Evolutionary conservation across 1,284 basidiomycete genomes (phyloP).

Genomic region (Malassezia caprae): DNA sequence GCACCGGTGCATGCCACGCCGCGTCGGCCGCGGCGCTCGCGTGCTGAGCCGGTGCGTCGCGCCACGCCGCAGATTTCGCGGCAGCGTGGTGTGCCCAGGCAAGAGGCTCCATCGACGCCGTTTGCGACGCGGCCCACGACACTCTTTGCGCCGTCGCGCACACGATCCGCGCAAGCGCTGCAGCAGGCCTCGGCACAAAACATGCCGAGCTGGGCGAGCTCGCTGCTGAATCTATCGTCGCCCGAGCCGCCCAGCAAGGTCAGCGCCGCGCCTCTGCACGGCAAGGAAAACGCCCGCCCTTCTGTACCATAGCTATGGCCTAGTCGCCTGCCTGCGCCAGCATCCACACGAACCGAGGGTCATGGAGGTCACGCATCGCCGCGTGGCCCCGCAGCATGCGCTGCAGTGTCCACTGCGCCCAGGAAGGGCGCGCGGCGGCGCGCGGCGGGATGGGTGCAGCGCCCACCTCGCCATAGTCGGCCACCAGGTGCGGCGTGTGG

Average conservation of each 20-base stretch:
- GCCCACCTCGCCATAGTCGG: constrained; percentile 1
- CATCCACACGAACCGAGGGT: constrained; percentile 7
- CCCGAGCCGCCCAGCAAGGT: constrained; percentile 12
- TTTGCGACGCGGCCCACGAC: not conserved
- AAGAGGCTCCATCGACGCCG: not conserved
- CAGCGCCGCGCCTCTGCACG: not conserved
- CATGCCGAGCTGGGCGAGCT: constrained; percentile 18
- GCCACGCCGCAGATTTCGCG: constrained; percentile 11
- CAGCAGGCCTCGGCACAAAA: constrained; percentile 13
- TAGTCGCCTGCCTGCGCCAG: constrained; percentile 7
- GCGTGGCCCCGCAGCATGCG: constrained; percentile 1
- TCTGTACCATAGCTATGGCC: constrained; percentile 7
- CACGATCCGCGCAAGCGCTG: not conserved
- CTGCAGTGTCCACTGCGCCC: not conserved
- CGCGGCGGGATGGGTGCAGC: not conserved
- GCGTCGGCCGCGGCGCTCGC: constrained; percentile 1
- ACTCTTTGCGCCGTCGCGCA: constrained; percentile 6
- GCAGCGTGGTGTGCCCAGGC: not conserved
- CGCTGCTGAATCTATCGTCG: constrained; percentile 15
- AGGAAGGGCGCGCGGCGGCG: not conserved
- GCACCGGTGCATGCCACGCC: not conserved
- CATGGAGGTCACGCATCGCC: not conserved
- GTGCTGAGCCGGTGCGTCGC: not conserved
- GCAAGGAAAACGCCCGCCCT: constrained; percentile 1
- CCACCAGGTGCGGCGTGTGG: not conserved